Conservation (phyloP, 805 yeast species). For the Starmerella kuoi region DNA sequence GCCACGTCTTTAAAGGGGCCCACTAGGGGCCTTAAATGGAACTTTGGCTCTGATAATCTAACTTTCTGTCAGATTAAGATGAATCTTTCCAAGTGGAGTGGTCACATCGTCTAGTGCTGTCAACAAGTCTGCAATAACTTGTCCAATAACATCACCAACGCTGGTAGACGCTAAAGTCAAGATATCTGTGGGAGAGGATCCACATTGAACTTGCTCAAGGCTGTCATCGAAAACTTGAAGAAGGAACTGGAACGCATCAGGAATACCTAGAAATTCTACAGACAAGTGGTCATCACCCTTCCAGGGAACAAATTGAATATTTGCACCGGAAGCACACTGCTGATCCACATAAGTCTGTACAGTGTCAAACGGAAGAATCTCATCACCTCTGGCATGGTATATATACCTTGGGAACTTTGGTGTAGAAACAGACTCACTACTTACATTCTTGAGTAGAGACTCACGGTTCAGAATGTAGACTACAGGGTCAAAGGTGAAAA, state of each 20-base stretch:
- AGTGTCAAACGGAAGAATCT: constrained; percentile 17
- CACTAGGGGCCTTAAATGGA: too few species aligned
- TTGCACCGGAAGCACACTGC: constrained; percentile 11
- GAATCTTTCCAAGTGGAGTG: not conserved
- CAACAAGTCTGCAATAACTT: constrained; percentile 1
- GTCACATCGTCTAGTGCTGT: not conserved
- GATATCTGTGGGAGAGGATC: constrained; percentile 1
- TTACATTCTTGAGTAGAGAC: constrained; percentile 4
- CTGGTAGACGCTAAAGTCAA: not conserved
- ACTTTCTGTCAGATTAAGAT: not conserved
- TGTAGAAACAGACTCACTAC: constrained; percentile 11
- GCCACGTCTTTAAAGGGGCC: too few species aligned
- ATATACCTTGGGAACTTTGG: constrained; percentile 22
- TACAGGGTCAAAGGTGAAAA: constrained; percentile 11
- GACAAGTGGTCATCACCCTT: constrained; percentile 7
- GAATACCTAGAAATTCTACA: constrained; percentile 6
- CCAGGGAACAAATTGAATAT: constrained; percentile 11
- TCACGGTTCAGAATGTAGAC: constrained; percentile 9
- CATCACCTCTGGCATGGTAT: constrained; percentile 22
- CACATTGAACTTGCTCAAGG: constrained; percentile 2
- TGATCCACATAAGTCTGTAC: constrained; percentile 14
- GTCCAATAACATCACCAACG: constrained; percentile 3
- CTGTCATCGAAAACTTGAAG: constrained; percentile 3
- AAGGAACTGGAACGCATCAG: constrained; percentile 16
- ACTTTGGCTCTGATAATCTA: too few species aligned